phyloP scores from a whole-genome alignment of 2,329 filamentous ascomycete species.

The Madurella mycetomatis region DNA sequence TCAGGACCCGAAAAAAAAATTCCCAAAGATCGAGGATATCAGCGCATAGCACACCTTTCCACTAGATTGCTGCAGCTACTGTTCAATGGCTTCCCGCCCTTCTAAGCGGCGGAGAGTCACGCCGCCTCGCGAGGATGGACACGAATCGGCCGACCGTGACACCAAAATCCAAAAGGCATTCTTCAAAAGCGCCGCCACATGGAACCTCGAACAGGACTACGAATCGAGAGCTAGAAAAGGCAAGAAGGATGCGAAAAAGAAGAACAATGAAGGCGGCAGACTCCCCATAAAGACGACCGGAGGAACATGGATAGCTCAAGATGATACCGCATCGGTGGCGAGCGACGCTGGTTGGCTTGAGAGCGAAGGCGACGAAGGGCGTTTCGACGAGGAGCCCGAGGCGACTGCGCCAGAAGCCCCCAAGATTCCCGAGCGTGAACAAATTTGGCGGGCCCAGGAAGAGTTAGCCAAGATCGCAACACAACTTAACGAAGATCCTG shows the following conservation, averaged over 20 bases:
- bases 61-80: slow-evolving; percentile 1
- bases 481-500: slow-evolving; percentile 83
- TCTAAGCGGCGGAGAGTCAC: slow-evolving; percentile 56
- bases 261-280: slow-evolving; percentile 34
- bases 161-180: slow-evolving; percentile 57
- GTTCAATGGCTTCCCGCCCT: slow-evolving; percentile 45
- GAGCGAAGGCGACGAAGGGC: slow-evolving; percentile 51
- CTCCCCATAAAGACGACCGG: slow-evolving; percentile 84
- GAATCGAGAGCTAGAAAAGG: slow-evolving; percentile 72
- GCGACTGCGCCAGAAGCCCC: slow-evolving; percentile 48
- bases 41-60: not conserved
- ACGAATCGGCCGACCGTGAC: slow-evolving; percentile 29
- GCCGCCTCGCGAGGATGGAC: slow-evolving; percentile 47
- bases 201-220: slow-evolving; percentile 91
- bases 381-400: slow-evolving; percentile 44
- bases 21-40: slow-evolving; percentile 1
- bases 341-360: slow-evolving; percentile 63
- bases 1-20: slow-evolving; percentile 20
- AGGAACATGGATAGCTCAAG: slow-evolving; percentile 56
- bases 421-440: slow-evolving; percentile 67
- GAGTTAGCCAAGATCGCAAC: slow-evolving; percentile 80
- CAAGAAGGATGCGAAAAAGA: slow-evolving; percentile 58
- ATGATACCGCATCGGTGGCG: slow-evolving; percentile 55
- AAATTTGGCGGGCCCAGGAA: slow-evolving; percentile 84
- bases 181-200: slow-evolving; percentile 70